Conservation (phyloP, 805 yeast genomes). For the Komagataella pseudopastoris region DNA sequence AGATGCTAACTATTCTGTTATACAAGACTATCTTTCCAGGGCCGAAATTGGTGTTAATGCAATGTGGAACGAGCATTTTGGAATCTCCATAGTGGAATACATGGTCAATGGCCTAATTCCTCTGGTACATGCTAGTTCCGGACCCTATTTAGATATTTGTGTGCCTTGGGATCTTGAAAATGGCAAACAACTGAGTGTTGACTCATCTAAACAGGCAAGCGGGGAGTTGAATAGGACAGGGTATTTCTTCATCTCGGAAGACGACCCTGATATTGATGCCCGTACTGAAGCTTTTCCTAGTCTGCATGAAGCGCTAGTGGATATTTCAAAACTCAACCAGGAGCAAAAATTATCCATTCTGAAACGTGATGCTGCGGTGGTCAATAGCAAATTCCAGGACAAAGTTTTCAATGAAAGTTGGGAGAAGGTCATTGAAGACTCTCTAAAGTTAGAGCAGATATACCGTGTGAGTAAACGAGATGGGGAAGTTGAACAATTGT, state of each 20-base stretch:
- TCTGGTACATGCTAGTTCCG: constrained; percentile 88
- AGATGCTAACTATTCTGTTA: constrained; percentile 60
- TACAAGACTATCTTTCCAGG: constrained; percentile 36
- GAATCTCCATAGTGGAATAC: constrained; percentile 93
- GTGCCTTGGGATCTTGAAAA: constrained; percentile 30
- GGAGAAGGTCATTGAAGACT: constrained; percentile 1
- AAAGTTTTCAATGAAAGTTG: constrained; percentile 1
- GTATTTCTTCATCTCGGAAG: constrained; percentile 49
- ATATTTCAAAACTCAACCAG: constrained; percentile 9
- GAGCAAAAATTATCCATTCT: constrained; percentile 3
- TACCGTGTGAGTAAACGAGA: constrained; percentile 3
- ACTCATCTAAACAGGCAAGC: neutral
- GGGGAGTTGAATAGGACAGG: constrained; percentile 42
- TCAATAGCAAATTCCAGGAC: constrained; percentile 3
- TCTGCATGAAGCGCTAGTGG: constrained; percentile 31
- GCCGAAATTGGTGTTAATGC: constrained; percentile 78
- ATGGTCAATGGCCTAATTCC: constrained; percentile 80
- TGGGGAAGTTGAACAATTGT: constrained; percentile 6
- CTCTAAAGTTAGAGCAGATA: constrained; percentile 4
- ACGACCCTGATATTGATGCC: constrained; percentile 47
- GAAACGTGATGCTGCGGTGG: constrained; percentile 3
- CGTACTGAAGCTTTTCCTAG: constrained; percentile 21
- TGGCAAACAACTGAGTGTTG: constrained; percentile 10
- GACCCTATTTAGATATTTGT: constrained; percentile 83
- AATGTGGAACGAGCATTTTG: constrained; percentile 99